These are phyloP conservation scores for Flaveria robusta DNA, from an alignment of 129 eudicot genomes.

Conservation along the genomic window DNA sequence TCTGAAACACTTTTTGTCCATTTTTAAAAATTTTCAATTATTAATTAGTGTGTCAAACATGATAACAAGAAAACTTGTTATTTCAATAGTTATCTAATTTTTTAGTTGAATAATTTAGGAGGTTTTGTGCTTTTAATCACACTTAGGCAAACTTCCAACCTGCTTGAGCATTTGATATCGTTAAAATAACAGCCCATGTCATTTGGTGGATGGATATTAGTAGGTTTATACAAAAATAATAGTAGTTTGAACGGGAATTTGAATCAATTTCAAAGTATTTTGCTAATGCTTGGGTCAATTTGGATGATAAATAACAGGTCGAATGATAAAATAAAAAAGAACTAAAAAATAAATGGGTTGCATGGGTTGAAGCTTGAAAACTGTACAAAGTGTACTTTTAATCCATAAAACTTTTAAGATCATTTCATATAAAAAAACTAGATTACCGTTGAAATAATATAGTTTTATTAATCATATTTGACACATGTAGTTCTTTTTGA, in stretches of 20 bases:
- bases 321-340: neutral
- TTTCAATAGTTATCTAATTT: neutral
- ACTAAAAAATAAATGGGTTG: neutral
- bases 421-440: no score
- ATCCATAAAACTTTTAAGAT: neutral
- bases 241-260: neutral
- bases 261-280: neutral
- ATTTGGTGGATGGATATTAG: slow-evolving; percentile 1
- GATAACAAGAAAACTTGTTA: neutral
- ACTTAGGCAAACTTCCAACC: neutral
- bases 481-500: no score
- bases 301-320: neutral
- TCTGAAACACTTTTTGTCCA: neutral
- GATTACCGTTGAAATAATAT: neutral
- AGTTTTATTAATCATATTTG: no score
- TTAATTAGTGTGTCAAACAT: neutral
- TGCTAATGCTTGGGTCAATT: neutral
- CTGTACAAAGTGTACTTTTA: neutral
- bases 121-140: neutral
- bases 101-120: neutral
- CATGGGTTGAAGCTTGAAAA: neutral
- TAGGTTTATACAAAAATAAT: neutral
- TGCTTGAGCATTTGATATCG: neutral
- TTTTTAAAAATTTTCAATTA: neutral
- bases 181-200: neutral